Evolutionary conservation across 345 rosid genomes (phyloP).

Genomic region (Litchi chinensis): DNA sequence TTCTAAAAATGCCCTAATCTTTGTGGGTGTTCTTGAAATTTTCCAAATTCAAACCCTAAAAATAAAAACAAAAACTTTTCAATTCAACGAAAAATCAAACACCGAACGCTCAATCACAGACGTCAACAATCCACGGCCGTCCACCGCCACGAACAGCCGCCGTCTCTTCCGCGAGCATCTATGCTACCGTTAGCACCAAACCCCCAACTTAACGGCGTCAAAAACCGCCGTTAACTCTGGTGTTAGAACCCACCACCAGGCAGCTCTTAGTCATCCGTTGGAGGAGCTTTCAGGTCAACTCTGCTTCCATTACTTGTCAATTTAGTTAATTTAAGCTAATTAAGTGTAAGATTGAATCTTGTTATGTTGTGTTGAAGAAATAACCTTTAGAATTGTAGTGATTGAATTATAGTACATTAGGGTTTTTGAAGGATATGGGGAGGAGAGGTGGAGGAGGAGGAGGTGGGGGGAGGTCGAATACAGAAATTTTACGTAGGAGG

Average conservation of each 20-base stretch:
- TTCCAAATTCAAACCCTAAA: not conserved
- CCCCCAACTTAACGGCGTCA: not conserved
- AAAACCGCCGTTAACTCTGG: not conserved
- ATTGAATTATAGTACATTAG: not conserved
- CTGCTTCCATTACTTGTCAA: not conserved
- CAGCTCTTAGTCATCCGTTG: not conserved
- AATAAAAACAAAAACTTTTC: no score
- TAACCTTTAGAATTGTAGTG: not conserved
- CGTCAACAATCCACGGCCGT: not conserved
- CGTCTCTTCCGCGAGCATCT: not conserved
- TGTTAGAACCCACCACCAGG: not conserved
- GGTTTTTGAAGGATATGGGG: no score
- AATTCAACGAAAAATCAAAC: not conserved
- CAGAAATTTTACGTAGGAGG: constrained; percentile 37
- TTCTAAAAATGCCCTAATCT: no score
- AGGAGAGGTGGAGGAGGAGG: constrained; percentile 41
- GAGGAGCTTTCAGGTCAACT: not conserved
- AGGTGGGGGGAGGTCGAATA: constrained; percentile 37
- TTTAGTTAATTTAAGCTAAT: not conserved
- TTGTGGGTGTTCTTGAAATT: not conserved
- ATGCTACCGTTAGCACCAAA: not conserved
- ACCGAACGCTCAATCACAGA: not conserved
- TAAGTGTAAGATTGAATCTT: not conserved
- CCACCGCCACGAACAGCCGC: not conserved
- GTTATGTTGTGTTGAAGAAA: not conserved